These are phyloP conservation scores for Fusarium domesticum DNA, from an alignment of 2,329 filamentous ascomycete species.

Conservation along the genomic window DNA sequence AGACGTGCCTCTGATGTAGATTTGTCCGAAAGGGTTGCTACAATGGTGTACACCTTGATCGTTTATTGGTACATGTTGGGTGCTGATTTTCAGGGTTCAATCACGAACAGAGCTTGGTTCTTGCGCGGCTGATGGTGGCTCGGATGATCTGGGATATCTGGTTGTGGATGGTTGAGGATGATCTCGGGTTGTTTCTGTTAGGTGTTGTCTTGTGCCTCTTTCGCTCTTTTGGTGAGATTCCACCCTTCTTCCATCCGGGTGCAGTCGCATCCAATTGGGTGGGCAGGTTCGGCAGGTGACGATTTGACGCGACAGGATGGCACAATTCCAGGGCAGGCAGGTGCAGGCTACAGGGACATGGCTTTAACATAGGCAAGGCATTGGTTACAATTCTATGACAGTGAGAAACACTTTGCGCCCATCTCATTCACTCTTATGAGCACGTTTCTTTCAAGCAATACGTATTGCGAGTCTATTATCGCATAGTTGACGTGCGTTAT, in stretches of 20 bases:
- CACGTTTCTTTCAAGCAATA: constrained; percentile 24
- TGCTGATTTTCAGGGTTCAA: neutral
- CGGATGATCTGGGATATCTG: neutral
- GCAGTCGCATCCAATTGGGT: constrained; percentile 4
- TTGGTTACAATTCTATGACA: too few species aligned
- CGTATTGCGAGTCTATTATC: constrained; percentile 19
- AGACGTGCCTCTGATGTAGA: neutral
- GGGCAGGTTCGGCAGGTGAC: constrained; percentile 19
- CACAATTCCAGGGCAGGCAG: constrained; percentile 10
- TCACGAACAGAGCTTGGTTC: neutral
- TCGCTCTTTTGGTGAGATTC: neutral
- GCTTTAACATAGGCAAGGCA: too few species aligned
- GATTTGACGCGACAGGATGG: constrained; percentile 11
- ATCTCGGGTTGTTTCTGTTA: neutral
- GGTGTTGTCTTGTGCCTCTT: too few species aligned
- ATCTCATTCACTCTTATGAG: constrained; percentile 27
- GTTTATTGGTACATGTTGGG: neutral
- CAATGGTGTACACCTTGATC: too few species aligned
- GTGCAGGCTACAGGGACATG: neutral
- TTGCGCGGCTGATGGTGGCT: neutral
- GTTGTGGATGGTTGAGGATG: neutral
- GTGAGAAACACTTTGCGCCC: too few species aligned
- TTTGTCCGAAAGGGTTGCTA: too few species aligned
- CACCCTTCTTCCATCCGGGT: neutral
- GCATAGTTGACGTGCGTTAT: constrained; percentile 15